A percentile compares a stretch with the other conserved stretches of the same genome.
These are phyloP conservation scores for Porogramme epimiltina DNA, from an alignment of 1,284 basidiomycete genomes.

Conservation along the genomic window DNA sequence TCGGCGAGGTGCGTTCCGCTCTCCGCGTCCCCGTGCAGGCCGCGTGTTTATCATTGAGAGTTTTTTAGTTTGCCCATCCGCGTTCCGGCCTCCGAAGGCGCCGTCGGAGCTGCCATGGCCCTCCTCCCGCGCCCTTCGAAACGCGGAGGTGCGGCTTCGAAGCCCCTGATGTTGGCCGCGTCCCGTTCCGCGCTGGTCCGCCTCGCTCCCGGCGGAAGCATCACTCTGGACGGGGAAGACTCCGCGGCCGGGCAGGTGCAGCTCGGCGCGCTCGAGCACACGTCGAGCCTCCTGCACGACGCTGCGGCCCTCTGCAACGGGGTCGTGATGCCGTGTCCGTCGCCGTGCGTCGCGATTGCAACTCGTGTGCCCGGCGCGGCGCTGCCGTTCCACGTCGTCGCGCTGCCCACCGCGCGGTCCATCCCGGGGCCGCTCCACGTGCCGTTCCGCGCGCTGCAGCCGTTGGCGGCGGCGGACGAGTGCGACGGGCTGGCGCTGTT, in stretches of 20 bases:
- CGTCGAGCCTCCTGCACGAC: constrained; percentile 10
- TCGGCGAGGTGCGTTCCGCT: constrained; percentile 24
- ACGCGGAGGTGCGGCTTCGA: constrained; percentile 9
- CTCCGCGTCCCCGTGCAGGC: not conserved
- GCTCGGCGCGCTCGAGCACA: constrained; percentile 11
- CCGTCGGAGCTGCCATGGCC: constrained; percentile 11
- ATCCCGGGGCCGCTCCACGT: not conserved
- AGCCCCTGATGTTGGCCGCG: constrained; percentile 15
- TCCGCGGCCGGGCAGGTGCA: constrained; percentile 4
- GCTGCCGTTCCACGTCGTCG: constrained; percentile 12
- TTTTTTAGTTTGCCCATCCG: constrained; percentile 21
- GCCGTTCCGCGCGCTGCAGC: not conserved
- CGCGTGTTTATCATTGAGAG: no score
- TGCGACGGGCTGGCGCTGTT: constrained; percentile 11
- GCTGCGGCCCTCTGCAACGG: constrained; percentile 10
- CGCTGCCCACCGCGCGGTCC: constrained; percentile 10
- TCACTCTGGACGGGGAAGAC: no score
- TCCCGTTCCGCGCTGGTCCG: constrained; percentile 13
- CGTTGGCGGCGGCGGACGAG: not conserved
- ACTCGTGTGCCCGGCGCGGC: constrained; percentile 1
- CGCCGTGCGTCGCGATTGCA: constrained; percentile 3
- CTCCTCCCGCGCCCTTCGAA: constrained; percentile 15
- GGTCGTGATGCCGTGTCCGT: constrained; percentile 3
- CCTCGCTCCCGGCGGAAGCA: constrained; percentile 11
- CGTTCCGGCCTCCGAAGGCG: constrained; percentile 1